phyloP scores from a whole-genome alignment of 805 yeast species.

The Nakazawaea wickerhamii region DNA sequence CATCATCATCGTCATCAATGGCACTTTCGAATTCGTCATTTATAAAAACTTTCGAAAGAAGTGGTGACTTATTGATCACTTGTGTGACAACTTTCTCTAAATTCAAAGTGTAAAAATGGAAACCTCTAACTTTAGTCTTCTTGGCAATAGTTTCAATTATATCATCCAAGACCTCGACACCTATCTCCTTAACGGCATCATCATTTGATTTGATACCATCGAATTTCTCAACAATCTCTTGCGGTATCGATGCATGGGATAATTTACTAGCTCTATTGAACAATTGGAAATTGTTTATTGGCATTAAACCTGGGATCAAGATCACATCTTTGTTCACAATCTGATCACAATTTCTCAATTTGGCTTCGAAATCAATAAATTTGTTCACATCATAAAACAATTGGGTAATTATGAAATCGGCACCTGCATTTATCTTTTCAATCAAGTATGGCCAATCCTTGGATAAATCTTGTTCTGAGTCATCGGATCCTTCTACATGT shows the following conservation, averaged over 20 bases:
- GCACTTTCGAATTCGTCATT: conserved; percentile 32
- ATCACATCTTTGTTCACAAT: conserved; percentile 35
- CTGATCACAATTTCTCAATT: conserved; percentile 22
- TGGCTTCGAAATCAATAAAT: conserved; percentile 58
- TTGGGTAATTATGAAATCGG: conserved; percentile 89
- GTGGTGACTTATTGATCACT: conserved; percentile 58
- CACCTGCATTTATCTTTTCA: conserved; percentile 90
- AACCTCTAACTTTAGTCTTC: conserved; percentile 64
- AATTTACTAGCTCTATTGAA: conserved; percentile 86
- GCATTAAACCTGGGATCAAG: conserved; percentile 86
- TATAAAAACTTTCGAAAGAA: conserved; percentile 44
- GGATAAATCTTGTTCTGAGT: conserved; percentile 53
- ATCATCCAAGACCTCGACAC: conserved; percentile 67
- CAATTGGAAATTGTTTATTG: conserved; percentile 76
- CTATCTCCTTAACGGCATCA: conserved; percentile 73
- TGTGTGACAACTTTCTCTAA: conserved; percentile 90
- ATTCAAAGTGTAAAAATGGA: conserved; percentile 90
- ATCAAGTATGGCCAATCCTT: conserved; percentile 74
- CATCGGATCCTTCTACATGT: conserved; percentile 82
- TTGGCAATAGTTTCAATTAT: conserved; percentile 54
- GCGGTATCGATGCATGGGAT: conserved; percentile 82
- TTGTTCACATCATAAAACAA: conserved; percentile 83
- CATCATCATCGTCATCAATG: conserved; percentile 35
- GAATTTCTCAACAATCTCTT: conserved; percentile 43
- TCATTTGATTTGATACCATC: conserved; percentile 65